phyloP scores from a whole-genome alignment of 768 basidiomycete genomes.

The Postia placenta region DNA sequence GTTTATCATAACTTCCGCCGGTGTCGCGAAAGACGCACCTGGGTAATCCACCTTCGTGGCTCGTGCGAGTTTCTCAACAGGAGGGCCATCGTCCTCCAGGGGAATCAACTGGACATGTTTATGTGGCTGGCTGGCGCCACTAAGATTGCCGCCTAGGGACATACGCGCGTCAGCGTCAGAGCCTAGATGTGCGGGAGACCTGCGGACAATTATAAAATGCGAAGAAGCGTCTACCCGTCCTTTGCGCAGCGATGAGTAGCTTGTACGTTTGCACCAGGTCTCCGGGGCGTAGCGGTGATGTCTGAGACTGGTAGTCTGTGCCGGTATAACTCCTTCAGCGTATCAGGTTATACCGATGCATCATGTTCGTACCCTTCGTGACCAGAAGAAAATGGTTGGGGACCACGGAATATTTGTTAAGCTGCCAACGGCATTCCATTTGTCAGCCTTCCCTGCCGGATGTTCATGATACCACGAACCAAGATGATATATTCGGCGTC shows the following conservation, averaged over 20 bases:
- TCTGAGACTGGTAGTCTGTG: constrained; percentile 70
- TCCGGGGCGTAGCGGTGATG: constrained; percentile 69
- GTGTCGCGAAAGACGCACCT: constrained; percentile 28
- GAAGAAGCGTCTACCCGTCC: constrained; percentile 53
- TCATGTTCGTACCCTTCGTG: constrained; percentile 59
- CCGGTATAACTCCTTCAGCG: no score
- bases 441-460: not conserved
- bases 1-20: not conserved
- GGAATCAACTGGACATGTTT: constrained; percentile 90
- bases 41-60: constrained; percentile 50
- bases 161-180: not conserved
- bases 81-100: constrained; percentile 56
- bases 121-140: constrained; percentile 87
- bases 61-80: constrained; percentile 68
- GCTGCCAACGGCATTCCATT: constrained; percentile 31
- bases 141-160: constrained; percentile 57
- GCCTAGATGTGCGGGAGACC: not conserved
- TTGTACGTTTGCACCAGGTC: constrained; percentile 75
- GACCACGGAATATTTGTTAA: constrained; percentile 84
- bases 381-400: constrained; percentile 84
- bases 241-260: constrained; percentile 64
- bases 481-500: constrained; percentile 60
- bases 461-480: constrained; percentile 35
- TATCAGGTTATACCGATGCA: no score
- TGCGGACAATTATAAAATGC: constrained; percentile 88